These are phyloP conservation scores for Raddia guianensis DNA, from an alignment of 176 grass and related monocot genomes.

Conservation along the genomic window DNA sequence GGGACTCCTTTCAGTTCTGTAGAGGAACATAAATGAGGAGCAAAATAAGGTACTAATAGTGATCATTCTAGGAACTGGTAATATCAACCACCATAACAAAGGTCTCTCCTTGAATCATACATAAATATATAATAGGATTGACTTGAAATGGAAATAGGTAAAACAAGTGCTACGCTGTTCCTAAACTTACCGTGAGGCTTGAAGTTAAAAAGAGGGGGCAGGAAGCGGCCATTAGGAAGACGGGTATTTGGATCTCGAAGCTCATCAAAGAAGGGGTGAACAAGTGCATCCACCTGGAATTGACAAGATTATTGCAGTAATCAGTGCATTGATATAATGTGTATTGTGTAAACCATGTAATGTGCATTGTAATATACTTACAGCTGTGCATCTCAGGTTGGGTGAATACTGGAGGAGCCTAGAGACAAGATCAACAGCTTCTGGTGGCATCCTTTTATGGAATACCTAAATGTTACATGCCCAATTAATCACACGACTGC, in stretches of 20 bases:
- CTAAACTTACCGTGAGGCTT: slow-evolving; percentile 62
- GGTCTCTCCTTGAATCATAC: not conserved
- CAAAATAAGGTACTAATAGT: not conserved
- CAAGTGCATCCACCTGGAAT: slow-evolving; percentile 62
- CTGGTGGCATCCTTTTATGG: slow-evolving; percentile 70
- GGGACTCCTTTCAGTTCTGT: slow-evolving; percentile 90
- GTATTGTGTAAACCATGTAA: not conserved
- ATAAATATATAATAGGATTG: not conserved
- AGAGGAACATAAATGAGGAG: not conserved
- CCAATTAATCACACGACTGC: not conserved
- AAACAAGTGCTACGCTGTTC: not conserved
- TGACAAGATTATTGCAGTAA: not conserved
- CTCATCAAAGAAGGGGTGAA: slow-evolving; percentile 90
- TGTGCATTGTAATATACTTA: slow-evolving; percentile 43
- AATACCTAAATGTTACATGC: slow-evolving; percentile 57
- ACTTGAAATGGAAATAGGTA: not conserved
- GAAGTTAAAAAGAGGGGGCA: slow-evolving; percentile 80
- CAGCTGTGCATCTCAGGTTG: slow-evolving; percentile 71
- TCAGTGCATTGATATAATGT: not conserved
- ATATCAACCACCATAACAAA: not conserved
- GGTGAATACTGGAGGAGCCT: slow-evolving; percentile 80
- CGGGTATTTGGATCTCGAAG: slow-evolving; percentile 67
- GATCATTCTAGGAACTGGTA: not conserved
- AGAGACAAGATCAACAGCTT: slow-evolving; percentile 84
- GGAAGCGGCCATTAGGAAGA: slow-evolving; percentile 68